Percentiles rank a stretch among this genome's conserved stretches.
Conservation (phyloP, 2,329 filamentous ascomycete species). For the Exophiala sp. region DNA sequence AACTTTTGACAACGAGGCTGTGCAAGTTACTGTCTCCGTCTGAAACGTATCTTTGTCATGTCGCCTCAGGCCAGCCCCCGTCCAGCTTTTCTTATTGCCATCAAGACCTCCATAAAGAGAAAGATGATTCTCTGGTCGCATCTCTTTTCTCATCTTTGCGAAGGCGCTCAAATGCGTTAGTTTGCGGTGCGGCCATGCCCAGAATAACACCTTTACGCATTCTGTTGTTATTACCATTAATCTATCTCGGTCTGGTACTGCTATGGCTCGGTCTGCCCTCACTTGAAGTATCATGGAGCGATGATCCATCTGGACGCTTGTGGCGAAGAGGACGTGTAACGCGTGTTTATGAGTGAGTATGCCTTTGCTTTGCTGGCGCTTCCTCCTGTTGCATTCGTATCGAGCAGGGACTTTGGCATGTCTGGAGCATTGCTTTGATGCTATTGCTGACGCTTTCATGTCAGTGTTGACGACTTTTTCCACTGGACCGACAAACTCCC, state of each 20-base stretch:
- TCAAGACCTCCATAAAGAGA: no score
- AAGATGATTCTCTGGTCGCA: no score
- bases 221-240: neutral
- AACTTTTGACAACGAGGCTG: no score
- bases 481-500: neutral
- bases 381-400: neutral
- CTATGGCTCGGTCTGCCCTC: constrained; percentile 6
- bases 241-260: neutral
- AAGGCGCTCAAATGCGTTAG: no score
- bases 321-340: neutral
- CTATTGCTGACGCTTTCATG: neutral
- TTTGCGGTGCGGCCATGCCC: constrained; percentile 1
- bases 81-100: no score
- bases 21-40: no score
- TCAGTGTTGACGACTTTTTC: constrained; percentile 13
- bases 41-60: no score
- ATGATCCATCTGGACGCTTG: neutral
- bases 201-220: constrained; percentile 2
- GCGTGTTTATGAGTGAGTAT: constrained; percentile 10
- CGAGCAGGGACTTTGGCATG: neutral
- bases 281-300: neutral
- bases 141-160: no score
- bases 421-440: neutral
- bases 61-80: no score
- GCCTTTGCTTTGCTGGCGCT: neutral